phyloP scores from a whole-genome alignment of 2,329 filamentous ascomycete species.

The Grosmannia huntii region DNA sequence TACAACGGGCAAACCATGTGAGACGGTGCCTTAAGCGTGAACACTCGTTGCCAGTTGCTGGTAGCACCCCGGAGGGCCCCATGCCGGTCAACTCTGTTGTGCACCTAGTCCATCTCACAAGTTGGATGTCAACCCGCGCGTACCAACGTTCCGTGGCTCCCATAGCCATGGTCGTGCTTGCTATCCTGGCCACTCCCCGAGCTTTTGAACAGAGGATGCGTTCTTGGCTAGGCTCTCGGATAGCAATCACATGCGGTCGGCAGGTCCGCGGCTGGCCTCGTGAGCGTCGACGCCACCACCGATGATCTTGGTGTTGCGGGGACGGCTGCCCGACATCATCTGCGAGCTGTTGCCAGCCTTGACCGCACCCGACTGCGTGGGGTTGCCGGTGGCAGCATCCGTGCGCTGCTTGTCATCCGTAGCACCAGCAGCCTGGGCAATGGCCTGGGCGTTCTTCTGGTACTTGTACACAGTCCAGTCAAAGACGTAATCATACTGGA shows the following conservation, averaged over 20 bases:
- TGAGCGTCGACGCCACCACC: slow-evolving; percentile 57
- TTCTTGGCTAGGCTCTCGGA: not conserved
- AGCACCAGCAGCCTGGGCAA: slow-evolving; percentile 69
- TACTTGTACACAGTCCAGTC: slow-evolving; percentile 99
- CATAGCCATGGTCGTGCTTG: not conserved
- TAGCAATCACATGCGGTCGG: slow-evolving; percentile 81
- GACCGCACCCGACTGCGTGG: slow-evolving; percentile 33
- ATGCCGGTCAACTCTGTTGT: not conserved
- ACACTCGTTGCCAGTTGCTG: not conserved
- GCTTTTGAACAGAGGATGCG: not conserved
- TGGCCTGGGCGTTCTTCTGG: slow-evolving; percentile 96
- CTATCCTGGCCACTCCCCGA: not conserved
- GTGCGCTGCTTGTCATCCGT: slow-evolving; percentile 66
- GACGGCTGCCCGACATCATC: slow-evolving; percentile 63
- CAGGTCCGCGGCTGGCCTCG: slow-evolving; percentile 64
- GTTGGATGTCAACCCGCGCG: not conserved
- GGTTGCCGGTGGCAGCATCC: slow-evolving; percentile 49
- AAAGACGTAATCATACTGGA: slow-evolving; percentile 99
- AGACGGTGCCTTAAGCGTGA: not conserved
- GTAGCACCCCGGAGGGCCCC: not conserved
- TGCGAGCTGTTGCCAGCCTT: slow-evolving; percentile 46
- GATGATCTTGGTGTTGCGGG: slow-evolving; percentile 73
- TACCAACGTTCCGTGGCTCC: not conserved
- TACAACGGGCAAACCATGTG: not conserved
- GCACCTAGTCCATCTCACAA: not conserved